These are phyloP conservation scores for Fonsecaea pedrosoi DNA, from an alignment of 2,329 filamentous ascomycete genomes.

Conservation along the genomic window DNA sequence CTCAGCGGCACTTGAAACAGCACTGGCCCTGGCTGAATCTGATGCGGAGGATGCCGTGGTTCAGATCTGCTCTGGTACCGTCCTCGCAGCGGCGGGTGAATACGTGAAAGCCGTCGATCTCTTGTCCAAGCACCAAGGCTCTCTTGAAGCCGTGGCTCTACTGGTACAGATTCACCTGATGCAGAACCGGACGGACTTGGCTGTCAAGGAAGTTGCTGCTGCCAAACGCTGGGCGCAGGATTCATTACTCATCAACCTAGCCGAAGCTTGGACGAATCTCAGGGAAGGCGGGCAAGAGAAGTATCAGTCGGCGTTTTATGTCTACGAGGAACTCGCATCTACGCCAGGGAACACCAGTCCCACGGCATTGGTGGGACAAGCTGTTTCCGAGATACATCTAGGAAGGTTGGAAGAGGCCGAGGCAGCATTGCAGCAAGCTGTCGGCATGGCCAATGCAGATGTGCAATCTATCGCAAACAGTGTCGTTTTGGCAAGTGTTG, in stretches of 20 bases:
- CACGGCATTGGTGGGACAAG: constrained; percentile 81
- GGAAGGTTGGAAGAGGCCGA: constrained; percentile 89
- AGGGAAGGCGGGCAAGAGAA: constrained; percentile 91
- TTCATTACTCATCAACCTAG: constrained; percentile 88
- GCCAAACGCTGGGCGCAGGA: constrained; percentile 96
- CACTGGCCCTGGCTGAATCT: constrained; percentile 71
- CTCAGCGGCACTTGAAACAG: constrained; percentile 66
- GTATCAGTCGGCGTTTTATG: constrained; percentile 96
- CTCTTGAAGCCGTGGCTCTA: constrained; percentile 76
- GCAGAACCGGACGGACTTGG: constrained; percentile 90
- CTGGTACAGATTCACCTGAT: constrained; percentile 91
- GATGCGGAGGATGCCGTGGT: constrained; percentile 77
- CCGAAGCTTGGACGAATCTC: constrained; percentile 93
- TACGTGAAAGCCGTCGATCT: constrained; percentile 84
- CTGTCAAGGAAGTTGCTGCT: constrained; percentile 83
- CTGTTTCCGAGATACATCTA: constrained; percentile 88
- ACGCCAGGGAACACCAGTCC: constrained; percentile 79
- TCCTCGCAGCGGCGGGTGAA: constrained; percentile 79
- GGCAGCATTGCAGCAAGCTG: constrained; percentile 78
- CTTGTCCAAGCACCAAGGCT: constrained; percentile 83
- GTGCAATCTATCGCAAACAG: constrained; percentile 81
- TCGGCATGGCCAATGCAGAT: constrained; percentile 70
- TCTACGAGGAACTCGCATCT: constrained; percentile 94
- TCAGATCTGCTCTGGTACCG: constrained; percentile 79
- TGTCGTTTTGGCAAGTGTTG: constrained; percentile 77